Conservation (phyloP, 164 flowering plant species). For the Vitis riparia region DNA sequence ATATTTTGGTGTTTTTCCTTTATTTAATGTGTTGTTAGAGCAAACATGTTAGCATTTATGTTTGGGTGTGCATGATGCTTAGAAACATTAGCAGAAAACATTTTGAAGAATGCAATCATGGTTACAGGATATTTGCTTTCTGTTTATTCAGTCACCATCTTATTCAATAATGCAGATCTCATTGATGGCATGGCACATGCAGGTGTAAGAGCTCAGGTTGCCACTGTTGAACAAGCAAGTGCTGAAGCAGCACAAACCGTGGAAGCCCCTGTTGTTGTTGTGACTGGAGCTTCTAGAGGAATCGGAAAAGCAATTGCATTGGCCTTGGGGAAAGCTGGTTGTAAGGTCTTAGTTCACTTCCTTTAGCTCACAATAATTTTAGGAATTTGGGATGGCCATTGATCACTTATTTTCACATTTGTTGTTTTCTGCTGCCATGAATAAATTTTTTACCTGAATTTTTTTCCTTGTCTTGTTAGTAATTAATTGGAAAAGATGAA, state of each 20-base stretch:
- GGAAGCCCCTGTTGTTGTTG: slow-evolving; percentile 57
- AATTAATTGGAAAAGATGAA: background rate
- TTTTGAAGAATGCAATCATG: too few relatives aligned
- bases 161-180: background rate
- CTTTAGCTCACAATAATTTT: background rate
- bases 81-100: too few relatives aligned
- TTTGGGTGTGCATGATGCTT: too few relatives aligned
- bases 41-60: too few relatives aligned
- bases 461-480: background rate
- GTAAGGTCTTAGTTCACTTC: slow-evolving; percentile 40
- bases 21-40: too few relatives aligned
- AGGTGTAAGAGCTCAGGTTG: slow-evolving; percentile 49
- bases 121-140: too few relatives aligned
- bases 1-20: too few relatives aligned
- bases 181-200: background rate
- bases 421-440: background rate
- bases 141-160: too few relatives aligned
- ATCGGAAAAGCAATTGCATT: slow-evolving; percentile 60
- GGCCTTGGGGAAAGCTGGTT: slow-evolving; percentile 56
- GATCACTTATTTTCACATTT: background rate
- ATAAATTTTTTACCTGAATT: background rate
- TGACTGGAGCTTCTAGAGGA: slow-evolving; percentile 69
- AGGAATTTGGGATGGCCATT: background rate
- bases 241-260: slow-evolving; percentile 23
- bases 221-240: slow-evolving; percentile 38